Evolutionary conservation across 2,329 filamentous ascomycete genomes (phyloP).

Genomic region (Nothomitra cinnamomea): DNA sequence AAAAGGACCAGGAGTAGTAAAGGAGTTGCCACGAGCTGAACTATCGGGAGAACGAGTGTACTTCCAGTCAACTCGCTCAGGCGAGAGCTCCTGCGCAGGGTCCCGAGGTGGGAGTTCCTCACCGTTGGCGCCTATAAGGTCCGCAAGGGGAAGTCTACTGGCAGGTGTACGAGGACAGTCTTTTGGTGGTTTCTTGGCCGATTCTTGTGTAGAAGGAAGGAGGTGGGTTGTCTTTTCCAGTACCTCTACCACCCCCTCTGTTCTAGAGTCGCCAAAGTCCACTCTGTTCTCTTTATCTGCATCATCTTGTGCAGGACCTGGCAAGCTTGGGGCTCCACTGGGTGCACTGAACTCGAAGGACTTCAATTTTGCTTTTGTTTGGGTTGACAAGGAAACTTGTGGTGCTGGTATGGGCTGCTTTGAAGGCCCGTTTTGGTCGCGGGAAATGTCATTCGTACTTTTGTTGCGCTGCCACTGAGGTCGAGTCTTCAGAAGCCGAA

Average conservation of each 20-base stretch:
- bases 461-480: slow-evolving; percentile 17
- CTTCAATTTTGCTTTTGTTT: slow-evolving; percentile 5
- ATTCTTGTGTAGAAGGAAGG: not conserved
- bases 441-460: slow-evolving; percentile 12
- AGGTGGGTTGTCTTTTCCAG: not conserved
- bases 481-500: not conserved
- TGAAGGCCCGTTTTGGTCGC: not conserved
- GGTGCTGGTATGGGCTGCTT: not conserved
- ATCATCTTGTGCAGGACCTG: not conserved
- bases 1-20: slow-evolving; percentile 20
- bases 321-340: not conserved
- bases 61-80: slow-evolving; percentile 45
- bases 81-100: slow-evolving; percentile 33
- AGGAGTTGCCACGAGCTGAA: slow-evolving; percentile 22
- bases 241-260: not conserved
- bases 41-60: slow-evolving; percentile 23
- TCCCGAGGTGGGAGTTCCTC: slow-evolving; percentile 26
- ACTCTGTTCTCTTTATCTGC: not conserved
- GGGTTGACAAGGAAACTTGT: not conserved
- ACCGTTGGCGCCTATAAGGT: slow-evolving; percentile 31
- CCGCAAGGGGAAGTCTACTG: slow-evolving; percentile 38
- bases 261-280: not conserved
- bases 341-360: slow-evolving; percentile 2
- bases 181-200: slow-evolving; percentile 7
- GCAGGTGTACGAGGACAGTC: slow-evolving; percentile 29